Evolutionary conservation across 108 stramenopile species (phyloP).

Genomic region (Epithemia pelagica): DNA sequence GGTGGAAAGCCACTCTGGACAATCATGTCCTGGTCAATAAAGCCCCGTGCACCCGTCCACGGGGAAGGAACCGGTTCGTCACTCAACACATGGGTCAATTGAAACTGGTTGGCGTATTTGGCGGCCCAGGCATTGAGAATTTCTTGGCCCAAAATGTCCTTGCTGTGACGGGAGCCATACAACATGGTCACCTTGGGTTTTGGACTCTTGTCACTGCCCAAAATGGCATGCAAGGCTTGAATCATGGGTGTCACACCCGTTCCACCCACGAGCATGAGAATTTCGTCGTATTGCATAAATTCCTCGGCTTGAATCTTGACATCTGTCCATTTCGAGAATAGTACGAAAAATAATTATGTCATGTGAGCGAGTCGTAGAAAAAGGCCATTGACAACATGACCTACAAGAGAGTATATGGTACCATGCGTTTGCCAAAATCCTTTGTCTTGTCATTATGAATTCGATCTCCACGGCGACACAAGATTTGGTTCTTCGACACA

Average conservation of each 20-base stretch:
- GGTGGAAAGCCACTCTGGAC: constrained; percentile 52
- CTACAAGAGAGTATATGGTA: too few species aligned
- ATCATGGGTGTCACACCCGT: constrained; percentile 97
- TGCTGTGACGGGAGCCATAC: constrained; percentile 62
- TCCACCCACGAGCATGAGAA: constrained; percentile 96
- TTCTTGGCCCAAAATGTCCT: constrained; percentile 84
- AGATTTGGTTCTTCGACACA: too few species aligned
- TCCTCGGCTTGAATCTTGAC: constrained; percentile 74
- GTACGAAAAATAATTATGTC: too few species aligned
- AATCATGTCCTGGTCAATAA: constrained; percentile 61
- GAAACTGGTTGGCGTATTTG: constrained; percentile 34
- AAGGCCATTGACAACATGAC: too few species aligned
- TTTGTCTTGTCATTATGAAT: too few species aligned
- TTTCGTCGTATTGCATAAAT: constrained; percentile 60
- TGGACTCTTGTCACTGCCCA: constrained; percentile 36
- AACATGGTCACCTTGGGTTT: constrained; percentile 60
- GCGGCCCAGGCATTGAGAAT: constrained; percentile 63
- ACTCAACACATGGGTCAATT: constrained; percentile 60
- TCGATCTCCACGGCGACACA: too few species aligned
- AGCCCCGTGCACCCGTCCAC: constrained; percentile 69
- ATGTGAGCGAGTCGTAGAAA: too few species aligned
- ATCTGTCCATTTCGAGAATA: too few species aligned
- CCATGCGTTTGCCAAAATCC: too few species aligned
- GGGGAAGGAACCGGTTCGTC: constrained; percentile 55
- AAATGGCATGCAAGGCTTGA: constrained; percentile 91